Percentiles rank a stretch among this genome's conserved stretches.
Evolutionary conservation across 176 grass and related monocot genomes (phyloP).

Genomic region (Eragrostis nindensis): DNA sequence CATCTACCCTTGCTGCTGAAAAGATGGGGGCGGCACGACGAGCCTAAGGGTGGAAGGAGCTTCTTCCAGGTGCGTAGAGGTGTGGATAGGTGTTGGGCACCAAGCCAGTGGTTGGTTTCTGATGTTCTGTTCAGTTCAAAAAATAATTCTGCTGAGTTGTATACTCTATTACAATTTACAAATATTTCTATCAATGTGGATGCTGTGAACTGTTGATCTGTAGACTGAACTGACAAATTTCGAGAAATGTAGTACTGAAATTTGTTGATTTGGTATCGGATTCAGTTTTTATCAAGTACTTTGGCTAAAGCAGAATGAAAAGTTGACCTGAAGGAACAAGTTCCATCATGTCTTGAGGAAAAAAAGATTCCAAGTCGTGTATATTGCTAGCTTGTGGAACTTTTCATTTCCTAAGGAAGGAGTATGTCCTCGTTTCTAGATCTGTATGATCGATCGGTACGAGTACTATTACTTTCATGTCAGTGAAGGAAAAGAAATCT

Average conservation of each 20-base stretch:
- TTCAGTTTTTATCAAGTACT: background rate
- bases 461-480: background rate
- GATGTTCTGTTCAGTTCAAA: conserved; percentile 5
- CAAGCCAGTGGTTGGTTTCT: conserved; percentile 30
- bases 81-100: conserved; percentile 2
- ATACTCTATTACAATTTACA: background rate
- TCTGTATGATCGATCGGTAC: background rate
- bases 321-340: background rate
- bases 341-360: background rate
- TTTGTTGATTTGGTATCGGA: background rate
- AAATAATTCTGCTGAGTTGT: conserved; percentile 36
- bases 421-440: background rate
- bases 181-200: conserved; percentile 3
- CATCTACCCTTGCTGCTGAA: conserved; percentile 44
- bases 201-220: conserved; percentile 1
- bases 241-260: background rate
- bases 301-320: background rate
- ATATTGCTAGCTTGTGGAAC: background rate
- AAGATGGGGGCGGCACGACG: background rate
- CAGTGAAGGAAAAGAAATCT: background rate
- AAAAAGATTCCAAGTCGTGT: background rate
- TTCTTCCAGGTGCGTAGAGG: background rate
- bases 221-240: conserved; percentile 3
- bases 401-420: background rate
- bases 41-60: background rate